Base-by-base conservation (phyloP, 2,329 filamentous ascomycete species). In the Aspergillus latus region DNA sequence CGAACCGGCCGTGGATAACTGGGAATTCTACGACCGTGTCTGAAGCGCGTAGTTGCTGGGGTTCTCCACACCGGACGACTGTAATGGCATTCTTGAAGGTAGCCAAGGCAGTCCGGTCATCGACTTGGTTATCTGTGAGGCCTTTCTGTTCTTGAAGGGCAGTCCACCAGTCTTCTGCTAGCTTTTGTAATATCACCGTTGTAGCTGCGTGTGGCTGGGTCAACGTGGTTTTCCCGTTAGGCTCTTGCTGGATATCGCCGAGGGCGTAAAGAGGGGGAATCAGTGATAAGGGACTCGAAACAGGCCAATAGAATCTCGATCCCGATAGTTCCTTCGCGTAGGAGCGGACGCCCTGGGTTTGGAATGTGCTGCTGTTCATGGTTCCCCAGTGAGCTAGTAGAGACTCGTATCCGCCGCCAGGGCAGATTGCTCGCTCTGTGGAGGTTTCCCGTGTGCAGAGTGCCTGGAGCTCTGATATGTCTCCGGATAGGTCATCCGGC, bases 41-140 rank as follows among this genome's bases (percentile, higher is more conserved):
- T 10, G 36, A 39, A 11, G 44, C 36, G 9, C 21, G 5, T 13
- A 53, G 39, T 42, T 16, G 43, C 34, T 49, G 44, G 21, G 54
- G 54, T 11, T 40, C 34, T 16, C 16, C 49, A 29, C 54, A 57
- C 11, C 49, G 49, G 4, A 28, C 37, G 5, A 52, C 44, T 1
- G 42, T 43, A n/a, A 57, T 57, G 16, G 54, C 54, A 30, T 52
- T 52, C 10, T 50, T 55, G 30, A 55, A 55, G 11, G 43, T 50
- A 21, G 53, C 53, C 9, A 47, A 50, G 16, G 34, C 40, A 37
- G 48, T 26, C 13, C 54, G 54, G 36, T 57, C 54, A 42, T 57
- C 49, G 11, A 57, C 29, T 30, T 57, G 54, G 11, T 52, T 44
- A 11, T 43, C 10, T 8, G 54, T 8, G 8, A 57, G 29, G 7